phyloP scores from a whole-genome alignment of 208 protist species.

The Leishmania arabica region DNA sequence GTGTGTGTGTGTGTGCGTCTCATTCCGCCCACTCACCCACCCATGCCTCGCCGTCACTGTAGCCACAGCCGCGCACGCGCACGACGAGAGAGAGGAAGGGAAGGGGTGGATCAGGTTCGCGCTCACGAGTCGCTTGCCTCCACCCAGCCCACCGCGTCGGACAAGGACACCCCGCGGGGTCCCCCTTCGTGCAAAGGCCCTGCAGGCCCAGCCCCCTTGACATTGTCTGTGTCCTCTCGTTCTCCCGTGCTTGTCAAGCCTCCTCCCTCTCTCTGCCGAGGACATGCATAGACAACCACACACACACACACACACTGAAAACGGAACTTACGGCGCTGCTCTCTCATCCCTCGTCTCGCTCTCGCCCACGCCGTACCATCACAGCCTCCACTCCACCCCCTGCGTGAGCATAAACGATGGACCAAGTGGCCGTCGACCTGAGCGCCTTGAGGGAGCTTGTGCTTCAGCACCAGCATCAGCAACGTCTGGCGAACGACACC shows the following conservation, averaged over 20 bases:
- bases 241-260: background rate
- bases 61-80: background rate
- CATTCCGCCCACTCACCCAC: background rate
- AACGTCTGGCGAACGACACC: background rate
- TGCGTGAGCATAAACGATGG: background rate
- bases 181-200: background rate
- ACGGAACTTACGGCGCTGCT: background rate
- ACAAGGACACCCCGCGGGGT: background rate
- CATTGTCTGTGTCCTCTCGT: background rate
- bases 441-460: conserved; percentile 5
- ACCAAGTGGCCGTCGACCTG: conserved; percentile 1
- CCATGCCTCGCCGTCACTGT: background rate
- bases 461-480: conserved; percentile 12
- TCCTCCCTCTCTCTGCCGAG: background rate
- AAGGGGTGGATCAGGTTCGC: background rate
- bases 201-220: background rate
- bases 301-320: conserved; percentile 7
- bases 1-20: too few relatives aligned
- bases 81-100: background rate
- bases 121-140: background rate
- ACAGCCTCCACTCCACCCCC: background rate
- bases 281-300: background rate
- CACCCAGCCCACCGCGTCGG: background rate
- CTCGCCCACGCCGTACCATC: background rate
- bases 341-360: background rate